phyloP scores from a whole-genome alignment of 2,329 filamentous ascomycete species.

The Periconia sp. region DNA sequence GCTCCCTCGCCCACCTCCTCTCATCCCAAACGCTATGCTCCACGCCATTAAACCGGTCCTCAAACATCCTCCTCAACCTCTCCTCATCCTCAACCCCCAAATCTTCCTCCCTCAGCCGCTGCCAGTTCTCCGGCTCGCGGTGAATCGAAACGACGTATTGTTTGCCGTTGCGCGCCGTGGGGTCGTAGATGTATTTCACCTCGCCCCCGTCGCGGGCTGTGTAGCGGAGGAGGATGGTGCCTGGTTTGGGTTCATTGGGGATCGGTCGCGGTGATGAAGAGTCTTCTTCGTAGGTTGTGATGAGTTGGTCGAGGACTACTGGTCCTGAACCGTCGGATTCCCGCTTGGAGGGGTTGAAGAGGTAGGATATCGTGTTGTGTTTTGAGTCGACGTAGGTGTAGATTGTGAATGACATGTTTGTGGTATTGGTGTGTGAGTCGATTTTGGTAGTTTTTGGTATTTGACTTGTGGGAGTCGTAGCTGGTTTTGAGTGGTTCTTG shows the following conservation, averaged over 20 bases:
- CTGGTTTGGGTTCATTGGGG: constrained; percentile 1
- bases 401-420: constrained; percentile 1
- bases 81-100: constrained; percentile 2
- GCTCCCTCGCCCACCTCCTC: background rate
- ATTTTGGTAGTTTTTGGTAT: background rate
- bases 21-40: background rate
- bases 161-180: constrained; percentile 6
- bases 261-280: background rate
- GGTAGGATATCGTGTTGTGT: constrained; percentile 5
- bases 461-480: too few species aligned
- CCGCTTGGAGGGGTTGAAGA: constrained; percentile 7
- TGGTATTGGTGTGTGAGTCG: background rate
- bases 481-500: too few species aligned
- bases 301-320: constrained; percentile 1
- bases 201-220: constrained; percentile 4
- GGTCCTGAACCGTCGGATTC: constrained; percentile 1
- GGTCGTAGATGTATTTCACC: constrained; percentile 6
- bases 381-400: constrained; percentile 1
- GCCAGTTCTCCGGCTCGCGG: constrained; percentile 6
- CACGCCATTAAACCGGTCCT: background rate
- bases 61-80: background rate
- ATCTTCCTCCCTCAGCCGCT: constrained; percentile 6
- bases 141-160: constrained; percentile 7
- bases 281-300: constrained; percentile 3
- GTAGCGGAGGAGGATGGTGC: constrained; percentile 1